Conservation (phyloP, 768 basidiomycete species). For the Hypsizygus marmoreus region DNA sequence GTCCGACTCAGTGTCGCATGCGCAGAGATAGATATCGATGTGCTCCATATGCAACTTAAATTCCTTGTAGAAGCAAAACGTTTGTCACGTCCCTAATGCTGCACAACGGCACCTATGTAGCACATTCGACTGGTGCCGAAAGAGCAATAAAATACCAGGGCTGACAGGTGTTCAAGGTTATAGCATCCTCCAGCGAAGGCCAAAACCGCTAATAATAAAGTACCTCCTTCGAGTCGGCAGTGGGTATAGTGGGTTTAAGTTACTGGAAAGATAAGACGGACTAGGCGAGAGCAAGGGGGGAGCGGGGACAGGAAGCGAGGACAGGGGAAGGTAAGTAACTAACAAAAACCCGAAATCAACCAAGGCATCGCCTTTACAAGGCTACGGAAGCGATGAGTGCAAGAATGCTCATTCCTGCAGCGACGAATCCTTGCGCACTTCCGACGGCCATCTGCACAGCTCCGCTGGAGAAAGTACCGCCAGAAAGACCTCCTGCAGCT, state of each 20-base stretch:
- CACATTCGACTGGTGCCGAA: too few species aligned
- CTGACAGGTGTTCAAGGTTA: neutral
- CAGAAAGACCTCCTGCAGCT: slow-evolving; percentile 63
- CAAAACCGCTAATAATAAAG: slow-evolving; percentile 11
- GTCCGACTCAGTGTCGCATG: too few species aligned
- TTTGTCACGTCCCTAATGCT: too few species aligned
- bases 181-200: slow-evolving; percentile 5
- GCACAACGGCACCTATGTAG: too few species aligned
- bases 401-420: slow-evolving; percentile 16
- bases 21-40: too few species aligned
- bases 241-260: slow-evolving; percentile 26
- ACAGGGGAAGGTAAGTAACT: slow-evolving; percentile 10
- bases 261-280: slow-evolving; percentile 15
- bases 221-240: slow-evolving; percentile 18
- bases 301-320: slow-evolving; percentile 1
- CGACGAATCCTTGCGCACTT: slow-evolving; percentile 24
- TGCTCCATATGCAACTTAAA: too few species aligned
- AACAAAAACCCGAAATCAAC: slow-evolving; percentile 13
- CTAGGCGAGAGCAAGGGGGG: slow-evolving; percentile 12
- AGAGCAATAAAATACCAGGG: too few species aligned
- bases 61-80: too few species aligned
- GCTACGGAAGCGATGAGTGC: slow-evolving; percentile 15
- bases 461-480: slow-evolving; percentile 32
- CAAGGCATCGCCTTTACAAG: slow-evolving; percentile 16
- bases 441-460: slow-evolving; percentile 24